These are phyloP conservation scores for Naegleria lovaniensis DNA, from an alignment of 208 protist species.

Conservation along the genomic window DNA sequence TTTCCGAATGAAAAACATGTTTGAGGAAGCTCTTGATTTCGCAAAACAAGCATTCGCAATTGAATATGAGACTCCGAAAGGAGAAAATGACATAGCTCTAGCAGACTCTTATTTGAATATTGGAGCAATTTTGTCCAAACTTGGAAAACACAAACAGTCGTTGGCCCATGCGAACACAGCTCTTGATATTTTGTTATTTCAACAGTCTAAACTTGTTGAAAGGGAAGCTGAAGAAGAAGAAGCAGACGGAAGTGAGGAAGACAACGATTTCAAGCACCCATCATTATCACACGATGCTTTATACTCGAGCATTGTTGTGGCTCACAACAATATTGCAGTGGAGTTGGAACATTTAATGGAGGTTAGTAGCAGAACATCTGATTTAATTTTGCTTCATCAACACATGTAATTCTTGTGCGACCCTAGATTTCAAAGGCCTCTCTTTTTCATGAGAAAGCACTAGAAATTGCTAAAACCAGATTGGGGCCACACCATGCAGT, in stretches of 20 bases:
- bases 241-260: background rate
- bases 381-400: no score
- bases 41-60: background rate
- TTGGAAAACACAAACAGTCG: background rate
- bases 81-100: background rate
- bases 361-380: no score
- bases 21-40: background rate
- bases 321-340: slow-evolving; percentile 4
- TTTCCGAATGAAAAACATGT: background rate
- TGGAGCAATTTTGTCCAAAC: background rate
- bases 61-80: background rate
- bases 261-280: no score
- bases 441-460: background rate
- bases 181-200: background rate
- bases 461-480: background rate
- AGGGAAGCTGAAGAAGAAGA: background rate
- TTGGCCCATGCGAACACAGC: background rate
- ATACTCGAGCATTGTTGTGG: background rate
- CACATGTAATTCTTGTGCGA: no score
- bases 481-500: background rate
- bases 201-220: background rate
- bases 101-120: background rate
- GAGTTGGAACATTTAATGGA: background rate
- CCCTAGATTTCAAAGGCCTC: background rate
- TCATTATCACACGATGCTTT: background rate